Evolutionary conservation across 192 early-diverging fungal genomes (phyloP).

Genomic region (Spizellomyces punctatus): DNA sequence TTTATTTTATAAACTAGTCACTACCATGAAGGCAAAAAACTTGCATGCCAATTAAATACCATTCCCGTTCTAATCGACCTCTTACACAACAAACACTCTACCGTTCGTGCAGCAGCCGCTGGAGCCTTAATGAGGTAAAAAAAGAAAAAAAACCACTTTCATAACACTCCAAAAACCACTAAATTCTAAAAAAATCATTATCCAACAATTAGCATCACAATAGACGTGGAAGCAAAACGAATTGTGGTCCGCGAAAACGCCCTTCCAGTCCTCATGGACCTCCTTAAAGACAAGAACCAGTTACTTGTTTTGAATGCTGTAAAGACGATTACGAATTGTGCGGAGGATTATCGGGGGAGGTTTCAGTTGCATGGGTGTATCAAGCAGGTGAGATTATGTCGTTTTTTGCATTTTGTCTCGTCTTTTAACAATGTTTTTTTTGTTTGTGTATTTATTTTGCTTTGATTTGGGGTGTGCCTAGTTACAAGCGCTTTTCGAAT

Average conservation of each 20-base stretch:
- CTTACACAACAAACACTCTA: slow-evolving; percentile 40
- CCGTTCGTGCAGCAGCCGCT: slow-evolving; percentile 53
- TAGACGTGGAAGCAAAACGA: slow-evolving; percentile 57
- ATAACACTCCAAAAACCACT: too few species aligned
- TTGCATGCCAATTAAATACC: slow-evolving; percentile 41
- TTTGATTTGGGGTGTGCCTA: slow-evolving; percentile 2
- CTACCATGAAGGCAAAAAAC: slow-evolving; percentile 45
- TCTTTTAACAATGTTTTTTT: neutral
- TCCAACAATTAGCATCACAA: slow-evolving; percentile 41
- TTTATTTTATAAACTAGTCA: slow-evolving; percentile 37
- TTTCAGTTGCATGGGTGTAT: slow-evolving; percentile 54
- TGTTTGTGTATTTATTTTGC: neutral
- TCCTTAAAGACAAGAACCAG: slow-evolving; percentile 54
- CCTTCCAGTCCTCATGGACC: slow-evolving; percentile 34
- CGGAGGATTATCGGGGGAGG: slow-evolving; percentile 63
- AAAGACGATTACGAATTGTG: slow-evolving; percentile 56
- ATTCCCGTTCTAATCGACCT: slow-evolving; percentile 42
- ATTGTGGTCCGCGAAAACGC: slow-evolving; percentile 49
- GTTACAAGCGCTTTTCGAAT: slow-evolving; percentile 40
- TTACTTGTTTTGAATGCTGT: slow-evolving; percentile 52
- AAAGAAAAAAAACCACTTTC: too few species aligned
- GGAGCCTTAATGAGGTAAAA: slow-evolving; percentile 54
- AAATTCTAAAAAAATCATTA: slow-evolving; percentile 22
- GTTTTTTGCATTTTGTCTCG: neutral
- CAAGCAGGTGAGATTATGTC: slow-evolving; percentile 51